phyloP scores from a whole-genome alignment of 2,329 filamentous ascomycete genomes.

The Calonectria henricotiae region DNA sequence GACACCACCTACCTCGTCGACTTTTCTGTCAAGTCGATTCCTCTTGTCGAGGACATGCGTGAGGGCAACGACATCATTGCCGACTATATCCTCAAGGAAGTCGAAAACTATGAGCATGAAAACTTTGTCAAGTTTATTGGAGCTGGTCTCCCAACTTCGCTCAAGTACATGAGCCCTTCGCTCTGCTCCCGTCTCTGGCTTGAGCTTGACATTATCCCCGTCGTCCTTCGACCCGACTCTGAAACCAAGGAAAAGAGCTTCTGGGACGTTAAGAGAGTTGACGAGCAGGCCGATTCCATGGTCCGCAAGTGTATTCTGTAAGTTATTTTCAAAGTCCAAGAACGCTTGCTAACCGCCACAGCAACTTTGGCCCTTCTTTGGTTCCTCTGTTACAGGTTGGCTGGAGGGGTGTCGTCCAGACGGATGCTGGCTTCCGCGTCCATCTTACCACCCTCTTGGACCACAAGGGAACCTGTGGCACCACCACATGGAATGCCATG shows the following conservation, averaged over 20 bases:
- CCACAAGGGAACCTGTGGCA: constrained; percentile 75
- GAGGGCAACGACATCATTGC: constrained; percentile 67
- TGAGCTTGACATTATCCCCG: constrained; percentile 82
- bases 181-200: constrained; percentile 83
- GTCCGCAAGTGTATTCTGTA: constrained; percentile 84
- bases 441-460: constrained; percentile 71
- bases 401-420: constrained; percentile 79
- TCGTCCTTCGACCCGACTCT: constrained; percentile 72
- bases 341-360: constrained; percentile 52
- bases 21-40: constrained; percentile 76
- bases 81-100: constrained; percentile 72
- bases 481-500: constrained; percentile 77
- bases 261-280: constrained; percentile 75
- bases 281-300: constrained; percentile 88
- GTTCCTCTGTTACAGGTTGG: constrained; percentile 80
- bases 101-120: constrained; percentile 74
- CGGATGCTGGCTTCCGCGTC: constrained; percentile 78
- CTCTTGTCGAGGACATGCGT: constrained; percentile 60
- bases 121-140: constrained; percentile 84
- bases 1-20: constrained; percentile 84
- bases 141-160: constrained; percentile 76
- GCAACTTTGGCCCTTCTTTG: constrained; percentile 81
- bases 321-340: constrained; percentile 51
- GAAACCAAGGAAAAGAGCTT: constrained; percentile 62
- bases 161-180: constrained; percentile 74